Evolutionary conservation across 768 basidiomycete species (phyloP), one percentile per base, ranked within the genome.

Genomic region (Phallus indusiatus): DNA sequence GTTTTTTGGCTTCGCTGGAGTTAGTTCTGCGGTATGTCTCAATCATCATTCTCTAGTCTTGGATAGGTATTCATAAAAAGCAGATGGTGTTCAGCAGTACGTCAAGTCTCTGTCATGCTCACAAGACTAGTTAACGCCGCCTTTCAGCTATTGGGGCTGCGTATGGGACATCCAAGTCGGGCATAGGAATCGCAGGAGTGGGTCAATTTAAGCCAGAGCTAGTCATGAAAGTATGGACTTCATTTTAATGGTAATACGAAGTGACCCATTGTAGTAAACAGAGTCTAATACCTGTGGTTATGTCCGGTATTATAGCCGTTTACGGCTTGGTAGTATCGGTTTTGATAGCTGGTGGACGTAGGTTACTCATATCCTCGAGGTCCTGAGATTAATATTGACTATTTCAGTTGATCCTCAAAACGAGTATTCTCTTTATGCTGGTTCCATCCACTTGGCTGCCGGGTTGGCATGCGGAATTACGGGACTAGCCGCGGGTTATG

Each of bases 221-320:
- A 65, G 91, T 99, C 70, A 99, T 99, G 96, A 98, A 93, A 82
- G 94, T 86, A 65, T 65, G 78, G 28, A 1, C n/a, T 17, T 47
- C 20, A 16, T 33, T 22, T 17, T 47, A 20, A 47, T 16, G 55
- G 14, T 12, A 33, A 17, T 34, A 50, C 1, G 42, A 20, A 35
- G 20, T 18, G 47, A 52, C n/a, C 46, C 50, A 47, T 21, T 62
- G 12, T 24, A 33, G 7, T 54, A 24, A n/a, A 35, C 66, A 94
- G 92, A 94, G 92, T 16, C 79, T 96, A 55, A 93, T 97, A 63
- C 94, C 94, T 4, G 94, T 96, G 36, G 93, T 98, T 71, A 96
- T 97, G 94, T 90, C 92, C 60, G 94, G 94, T 74, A 96, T 96
- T 71, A 94, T 96, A 64, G 94, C 94, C 33, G 94, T 98, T 37